Evolutionary conservation across 1,284 basidiomycete genomes (phyloP).

Genomic region (Tilletia caries): DNA sequence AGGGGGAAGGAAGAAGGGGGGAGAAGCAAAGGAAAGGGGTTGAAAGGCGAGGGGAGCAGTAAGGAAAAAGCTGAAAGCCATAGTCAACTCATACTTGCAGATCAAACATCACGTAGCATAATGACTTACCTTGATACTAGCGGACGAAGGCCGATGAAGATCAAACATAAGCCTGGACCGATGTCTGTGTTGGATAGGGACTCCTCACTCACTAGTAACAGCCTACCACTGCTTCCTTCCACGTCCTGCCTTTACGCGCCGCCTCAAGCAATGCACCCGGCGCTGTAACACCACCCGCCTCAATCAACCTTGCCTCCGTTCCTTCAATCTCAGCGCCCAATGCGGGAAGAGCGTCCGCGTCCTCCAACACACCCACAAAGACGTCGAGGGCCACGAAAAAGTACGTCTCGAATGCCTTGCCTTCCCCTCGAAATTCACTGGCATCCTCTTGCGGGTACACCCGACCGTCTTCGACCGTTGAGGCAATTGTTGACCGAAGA

Average conservation of each 20-base stretch:
- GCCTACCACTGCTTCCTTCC: conserved; percentile 71
- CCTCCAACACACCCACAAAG: background rate
- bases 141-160: too few species aligned
- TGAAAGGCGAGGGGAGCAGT: too few species aligned
- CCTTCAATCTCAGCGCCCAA: background rate
- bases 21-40: too few species aligned
- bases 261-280: background rate
- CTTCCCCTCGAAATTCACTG: background rate
- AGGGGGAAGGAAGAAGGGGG: background rate
- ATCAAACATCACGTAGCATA: too few species aligned
- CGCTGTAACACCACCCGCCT: background rate
- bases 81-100: too few species aligned
- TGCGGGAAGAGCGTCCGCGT: too few species aligned
- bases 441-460: conserved; percentile 3
- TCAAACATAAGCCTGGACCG: too few species aligned
- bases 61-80: too few species aligned
- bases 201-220: conserved; percentile 64
- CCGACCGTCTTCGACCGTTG: conserved; percentile 4
- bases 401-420: background rate
- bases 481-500: background rate
- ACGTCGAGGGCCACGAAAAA: background rate
- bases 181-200: too few species aligned
- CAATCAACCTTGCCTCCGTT: background rate
- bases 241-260: conserved; percentile 46
- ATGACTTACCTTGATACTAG: too few species aligned